phyloP scores from a whole-genome alignment of 805 yeast genomes.

The Saccharomycopsis selenospora region DNA sequence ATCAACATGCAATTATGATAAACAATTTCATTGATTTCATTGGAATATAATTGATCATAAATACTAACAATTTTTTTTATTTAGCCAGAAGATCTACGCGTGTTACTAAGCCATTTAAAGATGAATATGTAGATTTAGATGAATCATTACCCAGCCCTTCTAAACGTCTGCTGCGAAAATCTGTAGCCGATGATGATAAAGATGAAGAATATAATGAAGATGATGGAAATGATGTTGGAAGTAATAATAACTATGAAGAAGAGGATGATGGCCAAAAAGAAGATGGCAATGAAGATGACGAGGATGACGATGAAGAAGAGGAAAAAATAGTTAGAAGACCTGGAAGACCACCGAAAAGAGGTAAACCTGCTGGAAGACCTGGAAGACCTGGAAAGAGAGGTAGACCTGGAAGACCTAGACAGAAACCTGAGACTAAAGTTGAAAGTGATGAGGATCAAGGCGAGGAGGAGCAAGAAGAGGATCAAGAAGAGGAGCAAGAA shows the following conservation, averaged over 20 bases:
- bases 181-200: slow-evolving; percentile 2
- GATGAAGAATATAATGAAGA: slow-evolving; percentile 21
- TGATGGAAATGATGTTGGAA: slow-evolving; percentile 22
- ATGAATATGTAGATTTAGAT: background rate
- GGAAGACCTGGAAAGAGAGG: slow-evolving; percentile 3
- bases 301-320: slow-evolving; percentile 2
- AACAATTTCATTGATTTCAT: background rate
- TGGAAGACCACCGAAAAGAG: slow-evolving; percentile 20
- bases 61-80: background rate
- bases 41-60: background rate
- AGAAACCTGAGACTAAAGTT: slow-evolving; percentile 8
- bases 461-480: slow-evolving; percentile 5
- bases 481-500: slow-evolving; percentile 9
- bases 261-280: slow-evolving; percentile 22
- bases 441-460: slow-evolving; percentile 1
- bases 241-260: background rate
- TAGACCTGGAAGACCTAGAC: slow-evolving; percentile 2
- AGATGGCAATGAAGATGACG: slow-evolving; percentile 22
- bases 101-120: background rate
- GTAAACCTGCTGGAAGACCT: slow-evolving; percentile 9
- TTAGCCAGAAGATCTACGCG: background rate
- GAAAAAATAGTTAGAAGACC: slow-evolving; percentile 21
- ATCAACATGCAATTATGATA: background rate
- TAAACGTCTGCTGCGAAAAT: background rate
- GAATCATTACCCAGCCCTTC: background rate